Evolutionary conservation across 139 green algal species (phyloP).

Genomic region (Nannochloris sp.): DNA sequence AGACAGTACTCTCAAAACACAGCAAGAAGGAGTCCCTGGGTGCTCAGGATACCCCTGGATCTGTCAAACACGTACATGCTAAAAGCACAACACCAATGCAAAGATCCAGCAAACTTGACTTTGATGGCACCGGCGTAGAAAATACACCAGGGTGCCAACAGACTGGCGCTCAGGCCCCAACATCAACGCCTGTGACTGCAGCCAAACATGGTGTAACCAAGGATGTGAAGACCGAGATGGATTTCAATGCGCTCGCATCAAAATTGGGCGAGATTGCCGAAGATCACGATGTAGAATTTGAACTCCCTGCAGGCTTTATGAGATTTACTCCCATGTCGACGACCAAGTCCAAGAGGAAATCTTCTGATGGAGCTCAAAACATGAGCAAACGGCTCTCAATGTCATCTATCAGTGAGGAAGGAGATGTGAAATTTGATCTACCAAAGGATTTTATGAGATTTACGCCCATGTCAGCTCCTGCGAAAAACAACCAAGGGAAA

Average conservation of each 20-base stretch:
- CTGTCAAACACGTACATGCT: not conserved
- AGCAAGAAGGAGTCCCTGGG: not conserved
- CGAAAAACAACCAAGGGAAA: not conserved
- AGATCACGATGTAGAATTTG: constrained; percentile 19
- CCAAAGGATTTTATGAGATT: constrained; percentile 12
- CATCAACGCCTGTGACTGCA: constrained; percentile 15
- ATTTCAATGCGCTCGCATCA: constrained; percentile 10
- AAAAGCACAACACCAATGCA: not conserved
- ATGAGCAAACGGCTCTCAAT: too few relatives aligned
- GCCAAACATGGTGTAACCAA: too few relatives aligned
- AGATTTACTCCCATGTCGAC: constrained; percentile 1
- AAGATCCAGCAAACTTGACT: not conserved
- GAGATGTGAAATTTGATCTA: constrained; percentile 24
- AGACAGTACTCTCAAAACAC: constrained; percentile 15
- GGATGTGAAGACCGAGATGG: not conserved
- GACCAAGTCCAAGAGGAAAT: not conserved
- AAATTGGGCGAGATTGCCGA: constrained; percentile 19
- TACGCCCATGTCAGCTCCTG: not conserved
- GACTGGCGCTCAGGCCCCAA: constrained; percentile 11
- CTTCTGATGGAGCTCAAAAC: not conserved
- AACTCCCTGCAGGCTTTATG: constrained; percentile 18
- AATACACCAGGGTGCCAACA: not conserved
- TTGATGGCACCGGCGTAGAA: not conserved
- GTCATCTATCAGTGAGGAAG: constrained; percentile 2
- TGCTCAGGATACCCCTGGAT: not conserved